Conservation (phyloP, 2,329 filamentous ascomycete species). For the Trichoderma guizhouense region DNA sequence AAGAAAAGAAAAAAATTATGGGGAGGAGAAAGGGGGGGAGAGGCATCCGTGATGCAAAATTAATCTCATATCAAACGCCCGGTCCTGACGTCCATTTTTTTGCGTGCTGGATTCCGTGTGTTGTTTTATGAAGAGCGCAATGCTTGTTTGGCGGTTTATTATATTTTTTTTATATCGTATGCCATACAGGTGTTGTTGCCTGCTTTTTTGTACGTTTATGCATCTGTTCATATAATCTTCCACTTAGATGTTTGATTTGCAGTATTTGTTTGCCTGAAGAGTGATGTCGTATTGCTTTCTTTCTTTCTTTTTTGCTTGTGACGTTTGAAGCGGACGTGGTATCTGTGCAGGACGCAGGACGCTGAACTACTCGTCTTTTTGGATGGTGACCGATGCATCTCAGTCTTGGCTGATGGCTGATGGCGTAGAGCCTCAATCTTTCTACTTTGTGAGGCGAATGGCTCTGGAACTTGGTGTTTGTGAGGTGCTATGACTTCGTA, state of each 20-base stretch:
- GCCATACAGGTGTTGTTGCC: not conserved
- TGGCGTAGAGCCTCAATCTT: too few relatives aligned
- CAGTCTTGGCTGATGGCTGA: too few relatives aligned
- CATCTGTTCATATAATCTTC: slow-evolving; percentile 10
- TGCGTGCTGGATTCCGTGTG: not conserved
- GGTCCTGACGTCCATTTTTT: not conserved
- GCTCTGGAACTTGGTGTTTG: too few relatives aligned
- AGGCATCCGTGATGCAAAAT: not conserved
- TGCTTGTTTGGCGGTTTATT: not conserved
- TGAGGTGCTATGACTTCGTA: too few relatives aligned
- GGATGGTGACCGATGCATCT: too few relatives aligned
- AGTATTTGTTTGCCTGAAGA: too few relatives aligned
- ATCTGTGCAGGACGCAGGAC: too few relatives aligned
- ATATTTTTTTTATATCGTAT: not conserved
- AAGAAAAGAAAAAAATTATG: not conserved
- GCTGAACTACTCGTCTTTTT: too few relatives aligned
- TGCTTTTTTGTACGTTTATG: slow-evolving; percentile 10
- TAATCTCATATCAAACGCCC: slow-evolving; percentile 7
- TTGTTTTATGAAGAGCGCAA: slow-evolving; percentile 1
- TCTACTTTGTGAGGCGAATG: too few relatives aligned
- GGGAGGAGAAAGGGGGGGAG: not conserved
- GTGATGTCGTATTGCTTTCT: not conserved
- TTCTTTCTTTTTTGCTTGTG: not conserved
- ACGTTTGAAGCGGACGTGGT: too few relatives aligned
- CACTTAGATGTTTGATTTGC: slow-evolving; percentile 8